Base-by-base conservation (phyloP, 768 basidiomycete species). In the Leccinum barrowsii region DNA sequence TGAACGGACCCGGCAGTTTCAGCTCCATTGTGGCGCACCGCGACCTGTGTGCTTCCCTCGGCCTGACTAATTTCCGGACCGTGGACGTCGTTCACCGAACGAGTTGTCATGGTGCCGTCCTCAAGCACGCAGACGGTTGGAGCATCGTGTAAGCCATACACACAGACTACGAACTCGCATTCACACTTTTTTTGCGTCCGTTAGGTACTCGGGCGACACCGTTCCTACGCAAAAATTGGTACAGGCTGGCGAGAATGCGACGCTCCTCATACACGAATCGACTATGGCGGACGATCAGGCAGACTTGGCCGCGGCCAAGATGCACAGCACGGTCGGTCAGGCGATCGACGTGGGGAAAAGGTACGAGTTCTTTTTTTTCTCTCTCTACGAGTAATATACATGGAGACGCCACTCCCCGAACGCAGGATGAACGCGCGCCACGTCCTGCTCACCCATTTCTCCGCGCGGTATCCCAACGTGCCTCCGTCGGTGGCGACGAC, bases 391-490 rank as follows among this genome's bases (percentile, higher is more conserved):
- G 47, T 22, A 48, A 26, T 7, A 48, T 17, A 48, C 7, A 17
- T 50, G 19, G 26, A 49, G 24, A n/a, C 22, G 26, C 57, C 17
- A 4, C 24, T 26, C 30, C 12, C 13, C 15, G 46, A 17, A 32
- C 32, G 40, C 57, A 95, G 93, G 59, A 96, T 96, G 94, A 78
- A 82, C 10, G 94, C 94, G 1, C 76, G 85, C 54, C 86, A 92
- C 61, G 80, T 92, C 44, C 82, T 98, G n/a, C 81, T 98, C 21
- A 98, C 94, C 0, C 95, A 98, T 71, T 98, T 98, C 75, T 97
- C 94, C 10, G 91, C 91, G 42, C 86, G 94, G 28, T 95, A 96
- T 72, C 93, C 95, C 17, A 93, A 90, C 64, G 77, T 95, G 69
- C 92, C 92, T 3, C 75, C 80, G 4, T 72, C 78, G 11, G 67